Evolutionary conservation across 2,329 filamentous ascomycete species (phyloP), one percentile per base, ranked within the genome.

Genomic region (Xylaria polymorpha): DNA sequence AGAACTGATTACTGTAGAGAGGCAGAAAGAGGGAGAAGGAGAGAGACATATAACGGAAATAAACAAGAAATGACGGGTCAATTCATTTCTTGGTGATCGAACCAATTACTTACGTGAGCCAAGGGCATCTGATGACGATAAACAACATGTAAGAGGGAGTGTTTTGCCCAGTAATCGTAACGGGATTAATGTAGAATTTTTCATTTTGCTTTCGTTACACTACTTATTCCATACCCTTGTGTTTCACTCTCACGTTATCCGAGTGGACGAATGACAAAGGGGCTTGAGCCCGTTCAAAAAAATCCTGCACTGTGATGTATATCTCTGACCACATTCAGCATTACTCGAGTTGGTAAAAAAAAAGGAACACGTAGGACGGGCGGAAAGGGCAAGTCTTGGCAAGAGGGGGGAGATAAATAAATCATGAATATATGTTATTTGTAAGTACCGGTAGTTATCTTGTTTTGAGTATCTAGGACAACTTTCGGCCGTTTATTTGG

Each of bases 271-370:
- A 61, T 51, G 22, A 53, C 37, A 25, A 53, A 29, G 35, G 39
- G 51, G 43, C 18, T 35, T 39, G 32, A 50, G 10, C 29, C 51
- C 51, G 12, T 57, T 25, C 37, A 15, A 39, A 56, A 55, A 22
- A 37, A 18, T 39, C 37, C 61, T 64, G 61, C 61, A 64, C 51
- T 56, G 61, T 57, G 61, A 63, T 55, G 32, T 37, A 12, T 55
- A 12, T 37, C n/a, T 18, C 9, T 29, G 55, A 29, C 37, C 37
- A 57, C 20, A 10, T 8, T 12, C 15, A 14, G 37, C 37, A 35
- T 43, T 39, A n/a, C n/a, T 61, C 59, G 6, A 61, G 35, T 35
- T n/a, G 10, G 51, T 20, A 20, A 56, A 22, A 32, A n/a, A 29
- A 22, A 32, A n/a, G 18, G 37, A 41, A 37, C n/a, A 50, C 32